phyloP scores from a whole-genome alignment of 2,329 filamentous ascomycete genomes.

The Eutypa lata region DNA sequence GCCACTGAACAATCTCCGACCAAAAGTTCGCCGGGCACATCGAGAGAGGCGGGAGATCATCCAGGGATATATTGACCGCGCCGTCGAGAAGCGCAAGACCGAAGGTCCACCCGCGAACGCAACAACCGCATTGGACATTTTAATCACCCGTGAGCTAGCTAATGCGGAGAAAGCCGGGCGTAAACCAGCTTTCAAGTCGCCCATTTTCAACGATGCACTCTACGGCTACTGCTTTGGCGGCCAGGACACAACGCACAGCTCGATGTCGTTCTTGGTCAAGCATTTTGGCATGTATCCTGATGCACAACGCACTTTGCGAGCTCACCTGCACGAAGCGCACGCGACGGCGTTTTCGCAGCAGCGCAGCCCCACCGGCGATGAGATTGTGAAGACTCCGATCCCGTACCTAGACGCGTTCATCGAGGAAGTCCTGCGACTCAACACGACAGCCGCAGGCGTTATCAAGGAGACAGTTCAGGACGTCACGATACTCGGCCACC shows the following conservation, averaged over 20 bases:
- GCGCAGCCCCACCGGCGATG: not conserved
- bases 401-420: not conserved
- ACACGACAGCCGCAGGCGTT: not conserved
- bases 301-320: not conserved
- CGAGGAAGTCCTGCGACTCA: not conserved
- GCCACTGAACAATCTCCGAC: not conserved
- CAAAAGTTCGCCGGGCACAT: not conserved
- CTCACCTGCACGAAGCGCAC: not conserved
- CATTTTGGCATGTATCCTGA: not conserved
- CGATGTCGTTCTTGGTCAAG: conserved; percentile 2
- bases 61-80: conserved; percentile 6
- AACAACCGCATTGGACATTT: conserved; percentile 11
- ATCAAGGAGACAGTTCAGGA: not conserved
- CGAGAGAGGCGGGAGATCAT: conserved; percentile 1
- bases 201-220: conserved; percentile 1
- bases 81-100: conserved; percentile 7
- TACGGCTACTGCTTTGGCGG: conserved; percentile 1
- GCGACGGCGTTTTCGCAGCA: not conserved
- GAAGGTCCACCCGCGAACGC: conserved; percentile 4
- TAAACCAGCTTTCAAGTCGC: conserved; percentile 7
- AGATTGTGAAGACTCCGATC: not conserved
- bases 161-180: conserved; percentile 10
- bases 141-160: conserved; percentile 11
- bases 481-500: not conserved
- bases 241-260: conserved; percentile 1